A percentile compares a stretch with the other conserved stretches of the same genome.
These are phyloP conservation scores for Tylopilus vinaceipallidus DNA, from an alignment of 768 basidiomycete species.

Conservation along the genomic window DNA sequence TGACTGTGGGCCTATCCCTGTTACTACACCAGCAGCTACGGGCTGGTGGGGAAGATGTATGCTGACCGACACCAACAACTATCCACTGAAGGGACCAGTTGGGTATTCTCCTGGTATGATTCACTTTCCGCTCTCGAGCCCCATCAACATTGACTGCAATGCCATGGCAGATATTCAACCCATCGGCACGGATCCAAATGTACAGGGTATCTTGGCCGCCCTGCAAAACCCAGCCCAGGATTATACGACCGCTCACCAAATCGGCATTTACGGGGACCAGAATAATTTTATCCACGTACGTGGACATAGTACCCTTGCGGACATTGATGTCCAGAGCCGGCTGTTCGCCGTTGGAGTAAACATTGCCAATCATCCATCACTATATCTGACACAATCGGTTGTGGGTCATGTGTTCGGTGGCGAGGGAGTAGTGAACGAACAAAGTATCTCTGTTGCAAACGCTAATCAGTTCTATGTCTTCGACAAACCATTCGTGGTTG, in stretches of 20 bases:
- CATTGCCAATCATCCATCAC: neutral
- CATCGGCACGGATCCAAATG: neutral
- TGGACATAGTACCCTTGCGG: conserved; percentile 6
- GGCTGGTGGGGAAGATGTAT: conserved; percentile 8
- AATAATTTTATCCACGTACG: conserved; percentile 7
- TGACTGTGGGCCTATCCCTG: neutral
- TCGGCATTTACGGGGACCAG: neutral
- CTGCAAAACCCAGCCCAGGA: neutral
- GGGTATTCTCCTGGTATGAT: conserved; percentile 1
- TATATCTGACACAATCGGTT: neutral
- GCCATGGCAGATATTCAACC: conserved; percentile 4
- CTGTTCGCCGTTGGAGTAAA: neutral
- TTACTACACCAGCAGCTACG: conserved; percentile 6
- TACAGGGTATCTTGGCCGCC: neutral
- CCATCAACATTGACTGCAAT: neutral
- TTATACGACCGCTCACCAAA: neutral
- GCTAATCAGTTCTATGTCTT: conserved; percentile 5
- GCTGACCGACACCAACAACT: neutral
- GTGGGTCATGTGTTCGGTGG: neutral
- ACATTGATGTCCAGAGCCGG: conserved; percentile 7
- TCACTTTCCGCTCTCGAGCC: neutral
- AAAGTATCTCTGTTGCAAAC: neutral
- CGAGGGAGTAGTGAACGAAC: neutral
- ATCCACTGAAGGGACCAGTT: neutral
- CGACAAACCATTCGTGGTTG: neutral